A percentile compares a stretch with the other conserved stretches of the same genome.
Conservation (phyloP, 305 asterid genomes). For the Solanum hybrid region DNA sequence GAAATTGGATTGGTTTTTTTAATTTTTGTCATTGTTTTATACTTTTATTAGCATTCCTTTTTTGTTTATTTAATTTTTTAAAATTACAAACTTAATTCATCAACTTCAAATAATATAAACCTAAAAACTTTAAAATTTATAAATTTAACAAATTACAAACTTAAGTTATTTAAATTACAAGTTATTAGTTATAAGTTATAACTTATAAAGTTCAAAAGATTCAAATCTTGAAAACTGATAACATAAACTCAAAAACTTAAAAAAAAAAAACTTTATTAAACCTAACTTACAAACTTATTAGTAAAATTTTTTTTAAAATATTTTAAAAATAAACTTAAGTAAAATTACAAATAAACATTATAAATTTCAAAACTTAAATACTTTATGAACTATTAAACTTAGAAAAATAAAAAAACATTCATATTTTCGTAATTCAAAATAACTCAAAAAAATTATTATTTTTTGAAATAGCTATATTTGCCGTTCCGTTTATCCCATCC, state of each 20-base stretch:
- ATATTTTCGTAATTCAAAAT: not conserved
- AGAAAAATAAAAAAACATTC: not conserved
- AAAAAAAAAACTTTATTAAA: too few species aligned
- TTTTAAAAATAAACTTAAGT: too few species aligned
- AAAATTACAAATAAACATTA: not conserved
- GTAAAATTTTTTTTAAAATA: too few species aligned
- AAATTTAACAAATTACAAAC: too few species aligned
- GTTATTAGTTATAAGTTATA: not conserved
- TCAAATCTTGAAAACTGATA: not conserved
- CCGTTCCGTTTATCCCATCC: not conserved
- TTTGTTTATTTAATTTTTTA: too few species aligned
- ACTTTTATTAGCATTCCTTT: not conserved
- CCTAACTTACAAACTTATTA: too few species aligned
- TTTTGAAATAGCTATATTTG: too few species aligned
- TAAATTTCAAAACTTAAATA: not conserved
- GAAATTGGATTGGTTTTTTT: not conserved
- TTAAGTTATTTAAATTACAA: not conserved
- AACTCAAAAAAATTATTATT: not conserved
- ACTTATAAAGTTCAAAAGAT: not conserved
- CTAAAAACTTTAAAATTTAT: not conserved
- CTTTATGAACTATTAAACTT: not conserved
- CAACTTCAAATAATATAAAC: not conserved
- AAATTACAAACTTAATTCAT: not conserved
- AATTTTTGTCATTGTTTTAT: not conserved
- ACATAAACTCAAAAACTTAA: not conserved